These are phyloP conservation scores for Barbarea vulgaris DNA, from an alignment of 345 rosid species.

Conservation along the genomic window DNA sequence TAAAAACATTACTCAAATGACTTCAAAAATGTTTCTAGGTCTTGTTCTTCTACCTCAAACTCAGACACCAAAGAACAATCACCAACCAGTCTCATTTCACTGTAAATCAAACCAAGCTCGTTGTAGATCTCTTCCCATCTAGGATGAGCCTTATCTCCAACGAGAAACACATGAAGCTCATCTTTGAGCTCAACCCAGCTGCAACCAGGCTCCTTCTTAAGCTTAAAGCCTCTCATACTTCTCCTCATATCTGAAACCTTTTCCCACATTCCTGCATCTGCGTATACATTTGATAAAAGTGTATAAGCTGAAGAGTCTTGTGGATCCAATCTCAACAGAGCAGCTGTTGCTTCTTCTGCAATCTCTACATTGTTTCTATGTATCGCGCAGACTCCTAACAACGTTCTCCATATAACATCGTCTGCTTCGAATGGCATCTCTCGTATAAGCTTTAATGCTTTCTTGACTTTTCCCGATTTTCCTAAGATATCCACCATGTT, in stretches of 20 bases:
- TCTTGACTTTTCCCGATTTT: slow-evolving; percentile 62
- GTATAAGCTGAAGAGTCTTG: slow-evolving; percentile 80
- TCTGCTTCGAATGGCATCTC: slow-evolving; percentile 86
- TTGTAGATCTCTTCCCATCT: slow-evolving; percentile 61
- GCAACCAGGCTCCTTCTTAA: slow-evolving; percentile 93
- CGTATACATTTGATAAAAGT: slow-evolving; percentile 80
- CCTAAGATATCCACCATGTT: slow-evolving; percentile 95
- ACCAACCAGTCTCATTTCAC: slow-evolving; percentile 58
- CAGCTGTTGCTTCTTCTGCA: slow-evolving; percentile 66
- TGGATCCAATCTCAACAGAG: slow-evolving; percentile 67
- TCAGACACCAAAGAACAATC: slow-evolving; percentile 15
- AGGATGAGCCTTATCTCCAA: slow-evolving; percentile 72
- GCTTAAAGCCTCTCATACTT: slow-evolving; percentile 61
- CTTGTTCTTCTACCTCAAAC: slow-evolving; percentile 20
- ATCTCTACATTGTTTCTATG: slow-evolving; percentile 69
- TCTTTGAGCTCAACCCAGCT: slow-evolving; percentile 92
- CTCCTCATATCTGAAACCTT: slow-evolving; percentile 69
- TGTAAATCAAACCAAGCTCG: slow-evolving; percentile 51
- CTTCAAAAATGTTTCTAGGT: not conserved
- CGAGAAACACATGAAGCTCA: slow-evolving; percentile 72
- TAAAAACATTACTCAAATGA: not conserved
- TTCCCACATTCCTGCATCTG: slow-evolving; percentile 90
- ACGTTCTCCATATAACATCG: slow-evolving; percentile 80
- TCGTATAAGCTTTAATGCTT: slow-evolving; percentile 61
- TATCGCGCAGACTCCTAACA: slow-evolving; percentile 74